Base-by-base conservation (phyloP, 2,329 filamentous ascomycete species). In the Hypoxylon sp. region DNA sequence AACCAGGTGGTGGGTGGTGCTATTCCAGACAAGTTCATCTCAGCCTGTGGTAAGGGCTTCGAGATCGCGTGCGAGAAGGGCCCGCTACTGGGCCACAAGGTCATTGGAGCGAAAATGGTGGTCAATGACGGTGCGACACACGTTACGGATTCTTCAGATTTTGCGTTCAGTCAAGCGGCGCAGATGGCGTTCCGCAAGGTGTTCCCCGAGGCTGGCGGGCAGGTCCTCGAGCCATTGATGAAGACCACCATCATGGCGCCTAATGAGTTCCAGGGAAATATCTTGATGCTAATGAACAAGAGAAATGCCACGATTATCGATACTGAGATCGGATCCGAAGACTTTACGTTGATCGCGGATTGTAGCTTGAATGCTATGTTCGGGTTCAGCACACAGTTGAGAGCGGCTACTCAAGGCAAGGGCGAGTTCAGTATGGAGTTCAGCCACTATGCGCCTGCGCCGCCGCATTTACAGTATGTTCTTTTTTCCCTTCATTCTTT, bases 371-470 rank as follows among this genome's bases (percentile, higher is more conserved):
- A 98, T 80, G 89, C 91, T 79, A 99, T 99, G 96, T 99, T 99
- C 79, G 96, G 96, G 70, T 98, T 99, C 83, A 94, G 91, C 76
- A 93, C 91, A 45, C 93, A 97, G 81, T 82, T 99, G 73, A 89
- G 96, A 74, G 96, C 96, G 13, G 93, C 94, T 21, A 98, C 94
- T 1, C 96, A 99, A 83, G 96, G 96, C 69, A 99, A 99, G 87
- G 96, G 96, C 76, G 96, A 99, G 84, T 99, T 98, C 79, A 92
- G 88, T 76, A 98, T 99, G 96, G 96, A 99, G 82, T 99, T 99
- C 77, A 96, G 92, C 80, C 96, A 98, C 83, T 99, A 99, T 77
- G 90, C 92, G 57, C 86, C 93, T 56, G 93, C 96, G 65, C 92
- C 94, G 52, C 89, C 89, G 75, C 94, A 98, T 78, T 80, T 98